Base-by-base conservation (phyloP, 176 grass and related monocot species). In the Ampelocalamus luodianensis region DNA sequence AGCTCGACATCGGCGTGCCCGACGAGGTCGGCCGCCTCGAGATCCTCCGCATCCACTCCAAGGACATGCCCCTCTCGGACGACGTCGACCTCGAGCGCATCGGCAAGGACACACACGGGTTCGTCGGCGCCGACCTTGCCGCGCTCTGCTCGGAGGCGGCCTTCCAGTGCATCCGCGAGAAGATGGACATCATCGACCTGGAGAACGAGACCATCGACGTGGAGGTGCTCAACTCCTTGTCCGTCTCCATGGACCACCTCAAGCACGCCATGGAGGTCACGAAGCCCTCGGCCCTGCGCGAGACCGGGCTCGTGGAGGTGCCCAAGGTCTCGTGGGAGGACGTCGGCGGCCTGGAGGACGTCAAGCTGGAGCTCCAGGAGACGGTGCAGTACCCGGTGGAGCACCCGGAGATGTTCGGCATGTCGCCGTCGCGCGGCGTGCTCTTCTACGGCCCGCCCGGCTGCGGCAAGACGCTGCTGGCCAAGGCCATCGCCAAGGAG, bases 321-420 rank as follows among this genome's bases (percentile, higher is more conserved):
- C 46, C 12, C 63, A 93, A 93, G 29, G 82, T 90, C 26, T 37
- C 12, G 3, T 90, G 93, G 90, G 59, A 74, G 3, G 90, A 95
- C 22, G 87, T 92, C 22, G 90, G 90, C 27, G 93, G 93, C 44
- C 93, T 92, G 8, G 87, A 90, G 27, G 81, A 70, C 70, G 89
- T 94, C 44, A 94, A 94, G 86, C 77, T 89, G 37, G 89, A 94
- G 80, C 73, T 94, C 1, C 93, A 95, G 16, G 93, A 95, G 68
- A 92, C 82, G 0, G 90, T 92, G 5, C 93, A 90, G 87, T 94
- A 92, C 65, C 83, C 80, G 15, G 89, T 94, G 4, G 92, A 94
- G 89, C 86, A 91, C 48, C 87, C 92, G 0, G 0, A 94, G 22
- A 94, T 81, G 69, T 94, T 94, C 7, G 86, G 89, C 63, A 94